Evolutionary conservation across 805 yeast species (phyloP), one percentile per base, ranked within the genome.

Genomic region (Maudiozyma pseudohumilis): DNA sequence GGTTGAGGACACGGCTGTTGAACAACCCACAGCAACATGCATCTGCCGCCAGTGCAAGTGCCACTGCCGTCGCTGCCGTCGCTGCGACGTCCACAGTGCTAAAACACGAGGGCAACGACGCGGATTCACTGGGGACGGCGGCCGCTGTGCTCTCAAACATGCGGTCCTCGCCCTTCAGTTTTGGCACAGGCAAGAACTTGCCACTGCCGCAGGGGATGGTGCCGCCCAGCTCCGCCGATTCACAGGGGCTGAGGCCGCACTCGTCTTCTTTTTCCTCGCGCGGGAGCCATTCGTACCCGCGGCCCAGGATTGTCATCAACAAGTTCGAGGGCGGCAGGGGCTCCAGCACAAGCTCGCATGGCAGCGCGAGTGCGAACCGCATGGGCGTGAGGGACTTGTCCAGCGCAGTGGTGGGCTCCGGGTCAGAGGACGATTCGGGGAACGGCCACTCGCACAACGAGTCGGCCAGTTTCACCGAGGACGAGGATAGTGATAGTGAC

Each of bases 101-200:
- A 20, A 33, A 25, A 19, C 24, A 21, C 23, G 23, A 29, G 11
- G n/a, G 17, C 15, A 23, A 24, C 1, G 35, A 44, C 3, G 48
- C 43, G 24, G 54, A 50, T 13, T 59, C 55, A 32, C 40, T 54
- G 34, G 61, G 55, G 13, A 47, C 48, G 15, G 63, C 63, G 1
- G 63, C 60, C 4, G 59, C 55, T 2, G 60, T 55, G 2, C 36
- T 58, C 22, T 56, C 61, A 3, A 55, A 48, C 29, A 50, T 58
- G 58, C 48, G 61, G 38, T 58, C 63, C 10, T 56, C 63, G 2
- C 63, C 63, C 4, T 56, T 48, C 32, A 45, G 41, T 33, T 40
- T 53, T 36, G 30, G 43, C 23, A 46, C 5, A 31, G 24, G 10
- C n/a, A n/a, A n/a, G 43, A 23, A 46, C 5, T 35, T 29, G 10